phyloP scores from a whole-genome alignment of 2,329 filamentous ascomycete species.

The Esteya vermicola region DNA sequence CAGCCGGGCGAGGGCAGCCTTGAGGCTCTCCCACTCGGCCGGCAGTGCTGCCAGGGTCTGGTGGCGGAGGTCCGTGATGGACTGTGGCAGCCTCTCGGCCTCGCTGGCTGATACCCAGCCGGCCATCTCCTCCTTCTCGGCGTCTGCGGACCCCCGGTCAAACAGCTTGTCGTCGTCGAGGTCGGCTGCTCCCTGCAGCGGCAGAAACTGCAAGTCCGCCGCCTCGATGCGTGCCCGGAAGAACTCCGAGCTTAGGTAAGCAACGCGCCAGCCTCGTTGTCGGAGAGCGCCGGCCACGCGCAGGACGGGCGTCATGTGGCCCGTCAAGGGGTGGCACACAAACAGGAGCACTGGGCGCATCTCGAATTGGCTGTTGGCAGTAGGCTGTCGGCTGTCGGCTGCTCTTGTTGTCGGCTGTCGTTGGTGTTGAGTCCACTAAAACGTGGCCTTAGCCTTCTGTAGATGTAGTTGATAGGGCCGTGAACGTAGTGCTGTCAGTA shows the following conservation, averaged over 20 bases:
- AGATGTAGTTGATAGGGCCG: too few species aligned
- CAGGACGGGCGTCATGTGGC: conserved; percentile 21
- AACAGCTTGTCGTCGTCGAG: conserved; percentile 17
- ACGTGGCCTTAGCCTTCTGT: too few species aligned
- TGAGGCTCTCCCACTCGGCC: conserved; percentile 19
- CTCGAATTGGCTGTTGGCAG: too few species aligned
- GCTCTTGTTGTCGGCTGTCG: too few species aligned
- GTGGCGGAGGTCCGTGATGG: conserved; percentile 17
- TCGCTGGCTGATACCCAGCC: too few species aligned
- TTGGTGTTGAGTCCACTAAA: too few species aligned
- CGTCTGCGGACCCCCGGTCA: conserved; percentile 4
- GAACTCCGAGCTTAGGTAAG: conserved; percentile 21
- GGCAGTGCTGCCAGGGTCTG: conserved; percentile 20
- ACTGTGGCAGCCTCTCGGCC: conserved; percentile 7
- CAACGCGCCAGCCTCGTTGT: conserved; percentile 17
- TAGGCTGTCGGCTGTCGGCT: too few species aligned
- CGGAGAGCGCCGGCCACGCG: conserved; percentile 19
- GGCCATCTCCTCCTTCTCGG: too few species aligned
- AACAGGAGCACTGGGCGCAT: conserved; percentile 15
- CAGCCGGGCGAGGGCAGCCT: conserved; percentile 14
- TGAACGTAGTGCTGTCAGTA: too few species aligned
- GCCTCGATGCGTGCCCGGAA: conserved; percentile 19
- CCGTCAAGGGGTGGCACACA: conserved; percentile 20
- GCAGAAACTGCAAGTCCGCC: conserved; percentile 18
- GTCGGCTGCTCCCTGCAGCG: conserved; percentile 17